These are phyloP conservation scores for Ilex aquifolium DNA, from an alignment of 257 asterid genomes.

Conservation along the genomic window DNA sequence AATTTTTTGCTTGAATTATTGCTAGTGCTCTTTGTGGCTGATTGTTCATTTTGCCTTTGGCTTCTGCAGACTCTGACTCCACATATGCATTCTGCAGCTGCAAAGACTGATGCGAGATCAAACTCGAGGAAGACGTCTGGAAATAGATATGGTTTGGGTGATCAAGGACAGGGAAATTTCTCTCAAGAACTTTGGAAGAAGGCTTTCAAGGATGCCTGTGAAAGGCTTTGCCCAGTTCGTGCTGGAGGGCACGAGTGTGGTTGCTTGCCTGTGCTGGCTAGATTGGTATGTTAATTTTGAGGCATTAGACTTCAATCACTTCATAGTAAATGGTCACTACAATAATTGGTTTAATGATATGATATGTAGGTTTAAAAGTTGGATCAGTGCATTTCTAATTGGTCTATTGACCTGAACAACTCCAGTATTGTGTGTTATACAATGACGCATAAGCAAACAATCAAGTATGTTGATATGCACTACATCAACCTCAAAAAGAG, in stretches of 20 bases:
- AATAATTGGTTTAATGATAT: too few species aligned
- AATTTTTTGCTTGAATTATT: background rate
- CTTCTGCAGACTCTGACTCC: conserved; percentile 80
- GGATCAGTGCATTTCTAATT: too few species aligned
- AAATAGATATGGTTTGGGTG: conserved; percentile 42
- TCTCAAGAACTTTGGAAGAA: conserved; percentile 85
- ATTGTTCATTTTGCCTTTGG: too few species aligned
- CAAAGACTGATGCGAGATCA: conserved; percentile 33
- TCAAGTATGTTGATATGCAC: too few species aligned
- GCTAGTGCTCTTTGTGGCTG: too few species aligned
- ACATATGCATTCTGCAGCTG: conserved; percentile 71
- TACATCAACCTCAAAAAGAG: too few species aligned
- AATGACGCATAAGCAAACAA: too few species aligned
- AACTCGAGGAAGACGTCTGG: conserved; percentile 39
- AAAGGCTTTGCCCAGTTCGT: conserved; percentile 85
- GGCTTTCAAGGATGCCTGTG: conserved; percentile 90
- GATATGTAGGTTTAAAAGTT: too few species aligned
- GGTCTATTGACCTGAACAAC: too few species aligned
- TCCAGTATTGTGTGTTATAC: too few species aligned
- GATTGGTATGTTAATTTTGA: conserved; percentile 49
- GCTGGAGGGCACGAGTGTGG: conserved; percentile 78
- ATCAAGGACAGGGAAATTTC: conserved; percentile 63
- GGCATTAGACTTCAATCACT: too few species aligned
- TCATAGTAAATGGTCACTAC: too few species aligned
- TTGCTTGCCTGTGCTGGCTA: conserved; percentile 69